phyloP scores from a whole-genome alignment of 176 grass and related monocot species.

The Panicum miliaceum region DNA sequence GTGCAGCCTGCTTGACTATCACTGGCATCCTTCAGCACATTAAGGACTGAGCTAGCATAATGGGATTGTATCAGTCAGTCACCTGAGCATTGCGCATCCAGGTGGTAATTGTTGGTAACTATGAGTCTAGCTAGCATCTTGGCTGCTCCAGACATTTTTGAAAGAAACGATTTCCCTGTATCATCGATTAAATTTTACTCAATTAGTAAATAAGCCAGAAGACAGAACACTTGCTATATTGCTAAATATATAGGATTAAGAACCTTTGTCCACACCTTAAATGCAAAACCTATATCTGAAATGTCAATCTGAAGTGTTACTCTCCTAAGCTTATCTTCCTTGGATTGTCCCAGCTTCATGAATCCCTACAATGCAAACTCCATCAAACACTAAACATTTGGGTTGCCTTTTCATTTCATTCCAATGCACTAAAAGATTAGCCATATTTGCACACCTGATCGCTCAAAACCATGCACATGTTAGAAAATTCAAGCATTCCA shows the following conservation, averaged over 20 bases:
- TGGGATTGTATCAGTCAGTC: neutral
- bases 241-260: constrained; percentile 28
- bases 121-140: constrained; percentile 36
- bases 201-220: constrained; percentile 32
- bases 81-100: constrained; percentile 36
- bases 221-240: neutral
- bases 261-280: constrained; percentile 57
- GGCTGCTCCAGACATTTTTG: constrained; percentile 59
- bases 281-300: constrained; percentile 89
- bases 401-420: constrained; percentile 36
- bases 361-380: constrained; percentile 63
- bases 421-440: constrained; percentile 2
- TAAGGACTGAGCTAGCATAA: neutral
- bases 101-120: neutral
- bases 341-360: constrained; percentile 75
- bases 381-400: constrained; percentile 31
- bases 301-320: constrained; percentile 75
- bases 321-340: constrained; percentile 78
- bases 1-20: neutral
- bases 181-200: constrained; percentile 36
- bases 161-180: constrained; percentile 82
- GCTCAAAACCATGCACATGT: constrained; percentile 81
- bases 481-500: constrained; percentile 82
- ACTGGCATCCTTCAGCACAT: neutral
- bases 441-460: constrained; percentile 71